Conservation (phyloP, 2,329 filamentous ascomycete genomes). For the Aspergillus ochraceus region DNA sequence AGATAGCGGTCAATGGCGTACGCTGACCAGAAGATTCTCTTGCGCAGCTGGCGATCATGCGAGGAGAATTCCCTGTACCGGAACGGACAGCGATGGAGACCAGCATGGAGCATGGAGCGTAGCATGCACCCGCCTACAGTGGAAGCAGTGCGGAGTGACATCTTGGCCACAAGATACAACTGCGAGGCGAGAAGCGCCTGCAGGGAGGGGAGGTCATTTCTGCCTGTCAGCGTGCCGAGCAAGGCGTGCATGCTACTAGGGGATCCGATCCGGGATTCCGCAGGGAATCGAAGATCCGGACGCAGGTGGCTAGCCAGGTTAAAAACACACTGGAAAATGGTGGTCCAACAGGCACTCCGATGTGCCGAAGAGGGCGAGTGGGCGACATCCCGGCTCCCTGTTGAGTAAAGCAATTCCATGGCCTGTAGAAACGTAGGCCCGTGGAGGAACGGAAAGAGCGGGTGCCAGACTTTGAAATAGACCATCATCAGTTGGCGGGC, state of each 20-base stretch:
- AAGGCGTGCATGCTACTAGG: constrained; percentile 39
- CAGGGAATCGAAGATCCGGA: constrained; percentile 33
- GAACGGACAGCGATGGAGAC: constrained; percentile 54
- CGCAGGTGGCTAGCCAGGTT: constrained; percentile 46
- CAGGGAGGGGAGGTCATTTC: constrained; percentile 48
- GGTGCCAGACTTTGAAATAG: constrained; percentile 56
- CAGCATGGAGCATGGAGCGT: constrained; percentile 51
- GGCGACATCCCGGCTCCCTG: constrained; percentile 1
- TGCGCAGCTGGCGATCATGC: constrained; percentile 41
- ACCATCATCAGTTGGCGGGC: constrained; percentile 48
- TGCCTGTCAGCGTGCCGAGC: constrained; percentile 39
- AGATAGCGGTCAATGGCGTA: constrained; percentile 45
- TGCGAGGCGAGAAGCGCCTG: constrained; percentile 52
- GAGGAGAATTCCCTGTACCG: constrained; percentile 49
- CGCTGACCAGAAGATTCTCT: constrained; percentile 45
- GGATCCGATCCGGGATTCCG: constrained; percentile 39
- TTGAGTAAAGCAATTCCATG: constrained; percentile 45
- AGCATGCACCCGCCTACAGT: constrained; percentile 50
- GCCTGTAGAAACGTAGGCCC: constrained; percentile 51
- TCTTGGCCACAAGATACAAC: constrained; percentile 49
- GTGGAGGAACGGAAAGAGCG: constrained; percentile 54
- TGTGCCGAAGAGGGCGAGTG: constrained; percentile 14
- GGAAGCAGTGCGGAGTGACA: constrained; percentile 52
- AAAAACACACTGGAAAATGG: constrained; percentile 53
- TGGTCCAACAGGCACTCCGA: constrained; percentile 31